Evolutionary conservation across 805 yeast genomes (phyloP).

Genomic region (Ogataea trehalophila): DNA sequence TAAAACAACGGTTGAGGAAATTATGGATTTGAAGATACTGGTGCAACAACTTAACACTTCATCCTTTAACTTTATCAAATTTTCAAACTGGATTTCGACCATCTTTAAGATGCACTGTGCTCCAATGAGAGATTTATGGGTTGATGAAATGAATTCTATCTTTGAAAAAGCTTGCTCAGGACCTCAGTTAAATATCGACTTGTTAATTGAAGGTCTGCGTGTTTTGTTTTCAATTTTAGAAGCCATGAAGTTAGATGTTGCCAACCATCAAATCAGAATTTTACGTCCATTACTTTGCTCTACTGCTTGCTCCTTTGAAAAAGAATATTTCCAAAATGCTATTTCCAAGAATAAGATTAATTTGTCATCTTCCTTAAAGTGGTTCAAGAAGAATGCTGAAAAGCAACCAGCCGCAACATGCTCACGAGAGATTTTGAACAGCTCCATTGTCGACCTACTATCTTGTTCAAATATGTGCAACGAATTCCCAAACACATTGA

Average conservation of each 20-base stretch:
- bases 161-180: constrained; percentile 42
- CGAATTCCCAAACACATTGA: constrained; percentile 77
- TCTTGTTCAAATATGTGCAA: constrained; percentile 77
- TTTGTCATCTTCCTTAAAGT: constrained; percentile 53
- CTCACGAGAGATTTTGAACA: constrained; percentile 34
- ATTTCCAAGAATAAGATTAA: constrained; percentile 53
- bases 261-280: constrained; percentile 87
- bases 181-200: constrained; percentile 23
- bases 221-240: constrained; percentile 79
- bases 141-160: constrained; percentile 67
- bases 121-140: constrained; percentile 92
- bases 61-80: constrained; percentile 65
- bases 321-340: constrained; percentile 65
- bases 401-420: constrained; percentile 6
- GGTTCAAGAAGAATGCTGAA: constrained; percentile 48
- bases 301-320: constrained; percentile 85
- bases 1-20: constrained; percentile 57
- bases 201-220: constrained; percentile 70
- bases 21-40: constrained; percentile 70
- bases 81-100: constrained; percentile 69
- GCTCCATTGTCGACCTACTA: constrained; percentile 56
- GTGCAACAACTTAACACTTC: constrained; percentile 70
- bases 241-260: constrained; percentile 92
- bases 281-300: constrained; percentile 79
- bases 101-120: constrained; percentile 89